Evolutionary conservation across 2,329 filamentous ascomycete genomes (phyloP).

Genomic region (Cladosporium velox): DNA sequence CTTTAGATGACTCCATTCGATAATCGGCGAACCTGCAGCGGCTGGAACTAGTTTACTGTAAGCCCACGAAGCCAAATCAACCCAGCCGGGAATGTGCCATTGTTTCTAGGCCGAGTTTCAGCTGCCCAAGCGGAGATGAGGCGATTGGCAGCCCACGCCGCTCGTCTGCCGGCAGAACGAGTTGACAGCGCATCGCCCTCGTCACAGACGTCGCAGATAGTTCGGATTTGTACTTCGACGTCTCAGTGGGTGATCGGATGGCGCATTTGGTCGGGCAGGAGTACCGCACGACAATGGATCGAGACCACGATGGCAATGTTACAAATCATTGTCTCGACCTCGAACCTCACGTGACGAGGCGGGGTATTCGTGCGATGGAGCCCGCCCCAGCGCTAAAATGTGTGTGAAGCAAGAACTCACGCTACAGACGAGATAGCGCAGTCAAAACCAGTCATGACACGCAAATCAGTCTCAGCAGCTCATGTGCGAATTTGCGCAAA

Average conservation of each 20-base stretch:
- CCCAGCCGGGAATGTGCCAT: slow-evolving; percentile 19
- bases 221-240: not conserved
- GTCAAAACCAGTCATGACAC: not conserved
- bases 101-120: slow-evolving; percentile 20
- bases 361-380: not conserved
- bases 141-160: slow-evolving; percentile 18
- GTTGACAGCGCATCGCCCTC: slow-evolving; percentile 15
- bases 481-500: slow-evolving; percentile 5
- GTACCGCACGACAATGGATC: not conserved
- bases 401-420: not conserved
- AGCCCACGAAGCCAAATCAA: slow-evolving; percentile 20
- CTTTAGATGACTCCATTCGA: slow-evolving; percentile 3
- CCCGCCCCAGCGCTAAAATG: not conserved
- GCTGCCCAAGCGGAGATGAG: slow-evolving; percentile 15
- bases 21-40: slow-evolving; percentile 4
- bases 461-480: not conserved
- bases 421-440: not conserved
- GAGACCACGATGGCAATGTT: not conserved
- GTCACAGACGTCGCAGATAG: not conserved
- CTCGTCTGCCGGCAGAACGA: slow-evolving; percentile 1
- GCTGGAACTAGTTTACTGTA: slow-evolving; percentile 8
- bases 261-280: not conserved
- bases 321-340: not conserved
- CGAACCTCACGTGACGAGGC: not conserved
- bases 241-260: not conserved